These are phyloP conservation scores for Aspergillus funiculosus DNA, from an alignment of 495 filamentous ascomycete genomes.

Conservation along the genomic window DNA sequence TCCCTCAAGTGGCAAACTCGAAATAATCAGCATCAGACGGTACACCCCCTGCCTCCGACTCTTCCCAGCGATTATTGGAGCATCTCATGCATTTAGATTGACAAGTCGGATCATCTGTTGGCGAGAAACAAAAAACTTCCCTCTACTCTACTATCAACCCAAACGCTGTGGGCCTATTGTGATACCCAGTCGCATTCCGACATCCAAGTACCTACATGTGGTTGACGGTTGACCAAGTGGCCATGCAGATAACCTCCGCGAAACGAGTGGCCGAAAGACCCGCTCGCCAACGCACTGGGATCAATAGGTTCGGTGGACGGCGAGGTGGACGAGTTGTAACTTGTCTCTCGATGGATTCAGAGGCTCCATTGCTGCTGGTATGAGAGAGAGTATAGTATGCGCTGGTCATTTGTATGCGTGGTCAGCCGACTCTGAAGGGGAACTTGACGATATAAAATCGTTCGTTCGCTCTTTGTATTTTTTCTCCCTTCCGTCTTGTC, in stretches of 20 bases:
- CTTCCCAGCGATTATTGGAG: conserved; percentile 10
- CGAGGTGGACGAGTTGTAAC: conserved; percentile 8
- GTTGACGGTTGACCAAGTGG: conserved; percentile 18
- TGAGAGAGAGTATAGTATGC: conserved; percentile 18
- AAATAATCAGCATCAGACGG: no score
- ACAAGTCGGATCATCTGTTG: conserved; percentile 5
- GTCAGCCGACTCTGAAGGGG: conserved; percentile 15
- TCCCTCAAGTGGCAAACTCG: conserved; percentile 11
- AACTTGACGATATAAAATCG: conserved; percentile 14
- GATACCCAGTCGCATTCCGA: conserved; percentile 8
- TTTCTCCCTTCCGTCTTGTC: background rate
- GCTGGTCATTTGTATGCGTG: conserved; percentile 26
- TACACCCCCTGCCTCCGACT: no score
- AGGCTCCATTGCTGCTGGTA: conserved; percentile 16
- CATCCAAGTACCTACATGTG: conserved; percentile 22
- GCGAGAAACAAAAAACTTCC: conserved; percentile 5
- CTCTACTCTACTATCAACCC: conserved; percentile 7
- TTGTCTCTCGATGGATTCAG: conserved; percentile 15
- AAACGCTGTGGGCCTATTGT: conserved; percentile 11
- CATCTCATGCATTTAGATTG: conserved; percentile 4
- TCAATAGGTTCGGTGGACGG: conserved; percentile 9
- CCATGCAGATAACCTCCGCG: conserved; percentile 23
- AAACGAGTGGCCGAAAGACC: conserved; percentile 24
- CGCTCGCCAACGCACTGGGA: conserved; percentile 23
- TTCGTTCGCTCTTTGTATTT: conserved; percentile 8